Percentiles rank a stretch among this genome's conserved stretches.
phyloP scores from a whole-genome alignment of 768 basidiomycete genomes.

The Tephrocybe sp. region DNA sequence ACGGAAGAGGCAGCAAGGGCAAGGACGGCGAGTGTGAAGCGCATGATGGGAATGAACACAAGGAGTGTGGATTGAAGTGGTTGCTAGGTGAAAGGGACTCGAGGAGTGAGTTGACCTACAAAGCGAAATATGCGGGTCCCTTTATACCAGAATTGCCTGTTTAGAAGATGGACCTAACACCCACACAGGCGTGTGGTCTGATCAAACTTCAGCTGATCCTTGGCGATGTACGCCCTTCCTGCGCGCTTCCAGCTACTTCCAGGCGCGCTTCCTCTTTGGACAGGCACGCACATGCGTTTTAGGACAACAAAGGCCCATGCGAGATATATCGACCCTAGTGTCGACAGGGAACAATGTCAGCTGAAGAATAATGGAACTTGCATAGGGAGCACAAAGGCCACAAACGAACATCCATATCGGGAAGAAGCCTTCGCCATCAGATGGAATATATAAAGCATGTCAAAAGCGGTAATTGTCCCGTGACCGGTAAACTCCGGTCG shows the following conservation, averaged over 20 bases:
- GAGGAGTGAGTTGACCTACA: no score
- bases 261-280: no score
- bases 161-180: no score
- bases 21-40: constrained; percentile 42
- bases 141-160: no score
- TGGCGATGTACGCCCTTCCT: no score
- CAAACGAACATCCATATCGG: constrained; percentile 12
- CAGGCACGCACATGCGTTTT: constrained; percentile 3
- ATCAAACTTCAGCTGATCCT: no score
- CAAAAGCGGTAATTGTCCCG: not conserved
- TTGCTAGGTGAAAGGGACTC: constrained; percentile 5
- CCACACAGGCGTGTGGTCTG: not conserved
- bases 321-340: not conserved
- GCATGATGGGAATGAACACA: constrained; percentile 39
- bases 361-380: constrained; percentile 25
- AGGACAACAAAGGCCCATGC: not conserved
- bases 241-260: no score
- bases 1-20: constrained; percentile 40
- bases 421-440: not conserved
- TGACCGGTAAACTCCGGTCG: constrained; percentile 19
- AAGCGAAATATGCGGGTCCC: no score
- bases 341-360: constrained; percentile 6
- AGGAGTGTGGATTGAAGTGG: not conserved
- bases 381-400: constrained; percentile 29
- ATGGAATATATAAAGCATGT: not conserved